Percentiles rank a stretch among this genome's conserved stretches.
Conservation (phyloP, 1,284 basidiomycete genomes). For the Malassezia arunalokei region DNA sequence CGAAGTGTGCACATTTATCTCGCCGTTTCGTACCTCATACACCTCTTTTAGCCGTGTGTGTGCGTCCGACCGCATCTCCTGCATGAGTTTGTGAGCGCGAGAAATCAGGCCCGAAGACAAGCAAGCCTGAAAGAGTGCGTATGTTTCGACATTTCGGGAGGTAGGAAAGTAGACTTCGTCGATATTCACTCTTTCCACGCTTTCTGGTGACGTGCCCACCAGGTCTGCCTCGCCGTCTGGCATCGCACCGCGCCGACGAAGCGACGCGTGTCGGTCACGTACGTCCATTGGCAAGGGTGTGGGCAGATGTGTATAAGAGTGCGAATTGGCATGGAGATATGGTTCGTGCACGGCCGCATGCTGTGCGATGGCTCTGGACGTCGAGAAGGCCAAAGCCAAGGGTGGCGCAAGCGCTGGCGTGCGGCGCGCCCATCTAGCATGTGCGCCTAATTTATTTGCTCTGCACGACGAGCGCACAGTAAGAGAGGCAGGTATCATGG, state of each 20-base stretch:
- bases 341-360: background rate
- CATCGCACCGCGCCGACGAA: slow-evolving; percentile 4
- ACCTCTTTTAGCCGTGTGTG: slow-evolving; percentile 19
- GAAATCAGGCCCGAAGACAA: slow-evolving; percentile 33
- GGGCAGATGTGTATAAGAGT: slow-evolving; percentile 8
- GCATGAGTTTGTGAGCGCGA: slow-evolving; percentile 37
- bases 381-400: too few species aligned
- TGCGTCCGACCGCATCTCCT: slow-evolving; percentile 25
- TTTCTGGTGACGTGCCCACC: slow-evolving; percentile 1
- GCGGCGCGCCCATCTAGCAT: too few species aligned
- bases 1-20: slow-evolving; percentile 9
- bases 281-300: slow-evolving; percentile 11
- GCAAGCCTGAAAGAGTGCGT: slow-evolving; percentile 38
- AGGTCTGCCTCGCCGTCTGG: background rate
- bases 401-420: too few species aligned
- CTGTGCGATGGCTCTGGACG: background rate
- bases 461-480: too few species aligned
- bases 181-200: slow-evolving; percentile 22
- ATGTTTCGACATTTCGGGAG: slow-evolving; percentile 23
- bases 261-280: slow-evolving; percentile 2
- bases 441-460: too few species aligned
- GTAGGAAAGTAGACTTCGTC: slow-evolving; percentile 34
- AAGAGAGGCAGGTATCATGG: too few species aligned
- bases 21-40: slow-evolving; percentile 17
- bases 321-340: background rate